Percentiles rank a stretch among this genome's conserved stretches.
Conservation (phyloP, 73 alveolate species). For the Effrenium voratum region DNA sequence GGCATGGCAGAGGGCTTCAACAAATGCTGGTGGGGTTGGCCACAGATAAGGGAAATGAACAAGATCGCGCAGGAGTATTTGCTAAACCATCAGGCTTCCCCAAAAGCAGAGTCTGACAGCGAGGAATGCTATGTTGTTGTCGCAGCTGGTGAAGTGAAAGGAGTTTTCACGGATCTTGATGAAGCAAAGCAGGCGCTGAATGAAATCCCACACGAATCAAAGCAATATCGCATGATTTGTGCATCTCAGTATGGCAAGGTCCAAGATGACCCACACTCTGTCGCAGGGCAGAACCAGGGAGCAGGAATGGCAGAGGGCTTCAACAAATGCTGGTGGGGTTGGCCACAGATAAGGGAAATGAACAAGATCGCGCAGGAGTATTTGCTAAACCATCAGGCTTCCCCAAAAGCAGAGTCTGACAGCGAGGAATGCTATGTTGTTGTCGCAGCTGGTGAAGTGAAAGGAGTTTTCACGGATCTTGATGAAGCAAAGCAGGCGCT, state of each 20-base stretch:
- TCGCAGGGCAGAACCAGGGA: slow-evolving; percentile 35
- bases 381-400: too few species aligned
- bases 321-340: too few species aligned
- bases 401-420: too few species aligned
- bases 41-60: too few species aligned
- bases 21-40: too few species aligned
- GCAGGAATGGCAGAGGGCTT: too few species aligned
- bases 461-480: neutral
- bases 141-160: neutral
- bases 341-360: too few species aligned
- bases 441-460: neutral
- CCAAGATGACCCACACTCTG: slow-evolving; percentile 14
- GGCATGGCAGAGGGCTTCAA: neutral
- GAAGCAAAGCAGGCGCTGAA: neutral
- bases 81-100: too few species aligned
- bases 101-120: too few species aligned
- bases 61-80: too few species aligned
- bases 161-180: neutral
- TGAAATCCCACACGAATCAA: neutral
- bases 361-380: too few species aligned
- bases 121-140: slow-evolving; percentile 19
- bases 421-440: slow-evolving; percentile 13
- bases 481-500: neutral
- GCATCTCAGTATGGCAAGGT: slow-evolving; percentile 24
- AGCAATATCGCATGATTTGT: neutral